Evolutionary conservation across 805 yeast species (phyloP), one percentile per base, ranked within the genome.

Genomic region (Yarrowia porcina): DNA sequence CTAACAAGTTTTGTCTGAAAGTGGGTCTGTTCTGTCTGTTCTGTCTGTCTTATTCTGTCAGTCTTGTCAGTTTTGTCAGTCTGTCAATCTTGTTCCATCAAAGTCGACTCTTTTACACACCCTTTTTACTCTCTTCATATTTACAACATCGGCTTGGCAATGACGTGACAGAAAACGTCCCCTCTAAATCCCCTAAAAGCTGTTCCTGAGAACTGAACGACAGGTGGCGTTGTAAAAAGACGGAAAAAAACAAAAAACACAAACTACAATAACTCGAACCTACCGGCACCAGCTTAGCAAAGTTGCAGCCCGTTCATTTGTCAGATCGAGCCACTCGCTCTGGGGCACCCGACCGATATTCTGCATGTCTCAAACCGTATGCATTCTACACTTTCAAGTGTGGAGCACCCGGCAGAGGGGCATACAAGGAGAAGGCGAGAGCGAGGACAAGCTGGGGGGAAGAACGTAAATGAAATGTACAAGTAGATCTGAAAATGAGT

Each of bases 361-460:
- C 18, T 20, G 52, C 52, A 28, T 13, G 36, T 13, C 18, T n/a
- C 21, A 12, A 45, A 45, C 36, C 25, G 36, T 45, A 45, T 28
- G 36, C 52, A 45, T 12, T 18, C 3, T 30, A 30, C 2, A 13
- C 17, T 45, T n/a, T 1, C 9, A 45, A 30, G 52, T 45, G 52
- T 45, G 52, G 52, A 45, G 52, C 52, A n/a, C 52, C 52, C 52
- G 52, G 52, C 52, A 45, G 52, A 45, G 52, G 18, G 52, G 36
- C 36, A 20, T 0, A 15, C 36, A 45, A 30, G 28, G 15, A 44
- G 33, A 44, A 25, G 21, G 49, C n/a, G n/a, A 11, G n/a, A 17
- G 21, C 10, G 21, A 27, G 21, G n/a, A n/a, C n/a, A n/a, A n/a
- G n/a, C n/a, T n/a, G n/a, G n/a, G n/a, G n/a, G n/a, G n/a, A n/a